Conservation (phyloP, 2,329 filamentous ascomycete species). For the Plectosphaerella plurivora region DNA sequence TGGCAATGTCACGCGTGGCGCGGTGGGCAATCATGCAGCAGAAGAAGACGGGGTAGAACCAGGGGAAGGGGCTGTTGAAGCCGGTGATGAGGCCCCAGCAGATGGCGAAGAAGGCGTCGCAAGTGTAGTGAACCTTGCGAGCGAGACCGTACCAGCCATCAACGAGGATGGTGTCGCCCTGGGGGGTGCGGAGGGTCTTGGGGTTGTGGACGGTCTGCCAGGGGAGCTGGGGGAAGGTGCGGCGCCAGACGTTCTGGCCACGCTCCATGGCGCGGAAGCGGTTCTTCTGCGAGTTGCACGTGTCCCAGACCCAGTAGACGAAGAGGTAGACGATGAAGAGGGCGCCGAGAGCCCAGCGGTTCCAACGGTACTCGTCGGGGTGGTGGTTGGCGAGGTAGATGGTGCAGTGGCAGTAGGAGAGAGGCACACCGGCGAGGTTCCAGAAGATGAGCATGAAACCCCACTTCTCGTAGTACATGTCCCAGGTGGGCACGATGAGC, state of each 20-base stretch:
- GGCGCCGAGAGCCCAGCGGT: slow-evolving; percentile 58
- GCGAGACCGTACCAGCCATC: slow-evolving; percentile 72
- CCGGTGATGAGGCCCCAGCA: slow-evolving; percentile 79
- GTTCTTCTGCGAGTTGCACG: slow-evolving; percentile 90
- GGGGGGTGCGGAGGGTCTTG: slow-evolving; percentile 66
- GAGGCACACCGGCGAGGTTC: slow-evolving; percentile 87
- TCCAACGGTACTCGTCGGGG: slow-evolving; percentile 73
- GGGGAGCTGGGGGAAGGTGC: slow-evolving; percentile 84
- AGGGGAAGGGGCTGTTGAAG: slow-evolving; percentile 77
- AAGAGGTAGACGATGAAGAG: slow-evolving; percentile 72
- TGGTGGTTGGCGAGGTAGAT: slow-evolving; percentile 83
- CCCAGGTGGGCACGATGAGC: slow-evolving; percentile 79
- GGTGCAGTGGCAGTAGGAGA: slow-evolving; percentile 91
- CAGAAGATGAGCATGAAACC: slow-evolving; percentile 98
- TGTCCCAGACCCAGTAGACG: slow-evolving; percentile 90
- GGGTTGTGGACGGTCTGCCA: slow-evolving; percentile 83
- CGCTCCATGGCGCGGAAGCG: slow-evolving; percentile 78
- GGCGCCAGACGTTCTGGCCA: slow-evolving; percentile 65
- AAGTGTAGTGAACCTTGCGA: slow-evolving; percentile 60
- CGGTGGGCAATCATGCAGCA: slow-evolving; percentile 75
- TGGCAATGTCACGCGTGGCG: slow-evolving; percentile 68
- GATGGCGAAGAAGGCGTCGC: slow-evolving; percentile 73
- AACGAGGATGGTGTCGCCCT: slow-evolving; percentile 72
- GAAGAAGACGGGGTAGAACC: slow-evolving; percentile 87
- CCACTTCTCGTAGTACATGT: slow-evolving; percentile 94